Evolutionary conservation across 1,284 basidiomycete species (phyloP).

Genomic region (Rhodotorula sp.): DNA sequence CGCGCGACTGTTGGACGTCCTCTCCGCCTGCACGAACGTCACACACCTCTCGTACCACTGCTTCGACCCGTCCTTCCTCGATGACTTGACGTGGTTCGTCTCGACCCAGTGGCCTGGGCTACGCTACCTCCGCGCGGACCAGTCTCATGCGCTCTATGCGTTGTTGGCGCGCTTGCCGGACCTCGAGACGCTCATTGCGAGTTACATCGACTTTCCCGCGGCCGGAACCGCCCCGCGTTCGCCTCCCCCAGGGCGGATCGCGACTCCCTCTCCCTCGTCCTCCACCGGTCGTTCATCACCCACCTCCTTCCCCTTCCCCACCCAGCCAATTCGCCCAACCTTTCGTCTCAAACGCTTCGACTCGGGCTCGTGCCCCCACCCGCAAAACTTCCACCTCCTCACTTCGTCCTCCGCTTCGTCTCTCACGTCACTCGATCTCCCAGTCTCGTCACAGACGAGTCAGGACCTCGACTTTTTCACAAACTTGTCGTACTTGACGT

Average conservation of each 20-base stretch:
- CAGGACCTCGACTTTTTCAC: conserved; percentile 14
- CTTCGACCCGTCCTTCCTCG: conserved; percentile 14
- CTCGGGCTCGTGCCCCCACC: conserved; percentile 12
- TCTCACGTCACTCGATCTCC: conserved; percentile 17
- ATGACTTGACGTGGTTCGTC: conserved; percentile 12
- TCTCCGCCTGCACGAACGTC: conserved; percentile 5
- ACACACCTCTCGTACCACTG: conserved; percentile 19
- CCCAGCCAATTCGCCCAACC: neutral
- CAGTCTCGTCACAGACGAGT: conserved; percentile 14
- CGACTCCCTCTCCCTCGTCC: neutral
- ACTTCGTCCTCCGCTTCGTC: conserved; percentile 2
- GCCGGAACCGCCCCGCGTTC: neutral
- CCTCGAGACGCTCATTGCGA: conserved; percentile 28
- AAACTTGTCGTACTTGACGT: conserved; percentile 4
- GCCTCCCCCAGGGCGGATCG: neutral
- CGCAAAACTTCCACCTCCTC: conserved; percentile 17
- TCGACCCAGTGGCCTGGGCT: conserved; percentile 10
- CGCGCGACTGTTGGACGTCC: conserved; percentile 1
- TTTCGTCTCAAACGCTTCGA: conserved; percentile 29
- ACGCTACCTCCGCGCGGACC: conserved; percentile 18
- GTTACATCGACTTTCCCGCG: conserved; percentile 17
- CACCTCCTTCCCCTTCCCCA: neutral
- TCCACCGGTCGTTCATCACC: neutral
- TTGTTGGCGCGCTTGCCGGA: conserved; percentile 5
- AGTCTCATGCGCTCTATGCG: conserved; percentile 10